Percentiles rank a stretch among this genome's conserved stretches.
These are phyloP conservation scores for Dactylellina cionopaga DNA, from an alignment of 2,329 filamentous ascomycete genomes.

Conservation along the genomic window DNA sequence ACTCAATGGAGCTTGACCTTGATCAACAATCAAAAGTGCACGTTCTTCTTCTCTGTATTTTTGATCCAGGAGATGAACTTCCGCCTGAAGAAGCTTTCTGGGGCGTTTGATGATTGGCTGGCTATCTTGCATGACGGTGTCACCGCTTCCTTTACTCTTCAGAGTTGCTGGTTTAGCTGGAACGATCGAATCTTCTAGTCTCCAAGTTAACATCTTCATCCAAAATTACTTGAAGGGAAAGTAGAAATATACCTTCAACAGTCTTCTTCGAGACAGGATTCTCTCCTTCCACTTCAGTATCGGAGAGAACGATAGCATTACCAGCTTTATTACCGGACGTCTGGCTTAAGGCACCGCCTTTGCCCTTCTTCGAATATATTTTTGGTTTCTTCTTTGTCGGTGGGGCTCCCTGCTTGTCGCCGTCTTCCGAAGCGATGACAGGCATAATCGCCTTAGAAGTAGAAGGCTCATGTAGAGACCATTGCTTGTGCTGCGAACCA, in stretches of 20 bases:
- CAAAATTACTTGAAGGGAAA: no score
- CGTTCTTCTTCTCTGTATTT: conserved; percentile 31
- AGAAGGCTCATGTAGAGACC: no score
- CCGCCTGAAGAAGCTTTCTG: background rate
- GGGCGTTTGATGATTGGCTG: background rate
- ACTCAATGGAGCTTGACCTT: background rate
- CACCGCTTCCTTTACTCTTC: background rate
- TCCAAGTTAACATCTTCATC: no score
- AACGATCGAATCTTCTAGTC: background rate
- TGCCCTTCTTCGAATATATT: conserved; percentile 2
- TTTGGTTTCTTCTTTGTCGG: background rate
- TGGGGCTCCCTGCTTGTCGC: background rate
- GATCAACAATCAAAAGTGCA: background rate
- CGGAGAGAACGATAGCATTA: background rate
- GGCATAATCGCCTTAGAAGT: no score
- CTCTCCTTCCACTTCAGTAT: background rate
- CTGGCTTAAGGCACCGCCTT: background rate
- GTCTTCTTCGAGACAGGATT: background rate
- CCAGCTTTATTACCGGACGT: conserved; percentile 27
- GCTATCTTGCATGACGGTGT: background rate
- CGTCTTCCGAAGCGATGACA: no score
- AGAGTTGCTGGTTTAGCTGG: no score
- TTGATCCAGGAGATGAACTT: conserved; percentile 12
- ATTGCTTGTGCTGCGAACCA: no score
- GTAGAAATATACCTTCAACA: background rate